Base-by-base conservation (phyloP, 805 yeast species). In the Peterozyma toletana region DNA sequence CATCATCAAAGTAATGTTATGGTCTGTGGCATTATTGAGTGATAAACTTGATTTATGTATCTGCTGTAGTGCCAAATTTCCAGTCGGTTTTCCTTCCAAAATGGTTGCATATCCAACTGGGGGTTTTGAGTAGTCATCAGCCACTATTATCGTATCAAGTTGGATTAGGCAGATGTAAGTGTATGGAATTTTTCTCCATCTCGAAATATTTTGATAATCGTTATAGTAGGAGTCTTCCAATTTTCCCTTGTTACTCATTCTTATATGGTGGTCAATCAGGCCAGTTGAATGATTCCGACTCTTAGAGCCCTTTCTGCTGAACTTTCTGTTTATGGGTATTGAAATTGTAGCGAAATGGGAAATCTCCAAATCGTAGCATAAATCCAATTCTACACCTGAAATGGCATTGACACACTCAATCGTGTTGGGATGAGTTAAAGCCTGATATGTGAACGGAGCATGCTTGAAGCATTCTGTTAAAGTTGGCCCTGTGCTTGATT, bases 371-470 rank as follows among this genome's bases (percentile, higher is more conserved):
- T 77, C 80, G 58, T 66, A 56, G 30, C 74, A 62, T 1, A 69
- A 54, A 34, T 67, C 70, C 42, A 75, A 58, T 9, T 72, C 77
- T 30, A 71, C 73, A 0, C 80, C 80, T 1, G 83, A 75, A 66
- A 77, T 73, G 4, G 54, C 59, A 45, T 70, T 66, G 18, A 78
- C 56, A 35, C 74, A 65, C 35, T 68, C 71, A 47, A 66, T 52
- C 2, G 80, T 73, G 50, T 67, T 64, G 9, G 77, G 75, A 50
- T 73, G 71, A 5, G 68, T 68, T 78, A 80, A 74, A 11, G 83
- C 83, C 15, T 62, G 65, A 52, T 68, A 61, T 1, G 71, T 66
- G 51, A 78, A 78, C 0, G 79, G 81, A 11, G 76, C 56, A 2
- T 38, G n/a, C 56, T 50, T 30, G 42, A 40, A 33, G 36, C 60